Base-by-base conservation (phyloP, 208 protist genomes). In the Crithidia brevicula region DNA sequence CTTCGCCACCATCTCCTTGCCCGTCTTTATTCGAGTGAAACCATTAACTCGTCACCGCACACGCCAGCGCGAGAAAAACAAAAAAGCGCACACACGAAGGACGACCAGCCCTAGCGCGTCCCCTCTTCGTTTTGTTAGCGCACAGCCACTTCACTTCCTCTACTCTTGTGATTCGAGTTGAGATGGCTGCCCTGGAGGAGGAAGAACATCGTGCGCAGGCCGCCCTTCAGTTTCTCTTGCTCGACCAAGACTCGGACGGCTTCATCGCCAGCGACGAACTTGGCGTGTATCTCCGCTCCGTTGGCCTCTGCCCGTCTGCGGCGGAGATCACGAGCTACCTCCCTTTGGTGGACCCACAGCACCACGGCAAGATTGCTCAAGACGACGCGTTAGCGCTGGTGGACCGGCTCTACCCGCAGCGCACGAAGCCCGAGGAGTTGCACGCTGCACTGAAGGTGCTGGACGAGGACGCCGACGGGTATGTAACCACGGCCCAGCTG, bases 171-270 rank as follows among this genome's bases (percentile, higher is more conserved):
- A n/a, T n/a, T n/a, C n/a, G n/a, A n/a, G n/a, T n/a, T n/a, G 20
- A 9, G 27, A 62, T 62, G 56, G 13, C 56, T n/a, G 47, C 84
- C 1, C 77, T 99, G 20, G 95, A 96, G n/a, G 94, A 99, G 75
- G 96, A n/a, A n/a, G n/a, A 98, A 56, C 97, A 99, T 85, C 94
- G 98, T 27, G 89, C 95, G 30, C 97, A 99, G 81, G 99, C 99
- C 78, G 94, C 99, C 78, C 98, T 99, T 78, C 99, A 99, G 11
- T 99, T 95, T 46, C 75, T 93, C n/a, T 76, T 95, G 28, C 73
- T 99, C 63, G 99, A 99, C 73, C 98, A 96, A 54, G 96, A 99
- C 79, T 97, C 97, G 49, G 98, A 99, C 89, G 98, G 98, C 43
- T 86, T 75, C 50, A 98, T 99, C 70, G 95, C 94, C 15, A 97